Percentiles rank a stretch among this genome's conserved stretches.
phyloP scores from a whole-genome alignment of 371 early-diverging fungal species.

The Mucor ambiguus region DNA sequence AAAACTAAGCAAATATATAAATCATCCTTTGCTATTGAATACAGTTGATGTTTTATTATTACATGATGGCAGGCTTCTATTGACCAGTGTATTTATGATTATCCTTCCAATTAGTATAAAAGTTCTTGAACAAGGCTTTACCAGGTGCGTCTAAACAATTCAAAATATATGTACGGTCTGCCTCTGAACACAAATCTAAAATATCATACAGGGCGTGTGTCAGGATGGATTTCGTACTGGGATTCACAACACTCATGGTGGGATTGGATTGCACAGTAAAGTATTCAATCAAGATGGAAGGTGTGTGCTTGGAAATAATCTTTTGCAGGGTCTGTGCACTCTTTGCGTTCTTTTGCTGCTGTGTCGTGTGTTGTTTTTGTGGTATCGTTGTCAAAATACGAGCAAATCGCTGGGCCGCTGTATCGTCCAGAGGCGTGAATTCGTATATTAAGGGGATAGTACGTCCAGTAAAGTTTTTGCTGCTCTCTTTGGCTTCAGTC shows the following conservation, averaged over 20 bases:
- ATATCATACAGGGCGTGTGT: slow-evolving; percentile 67
- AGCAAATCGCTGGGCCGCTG: slow-evolving; percentile 54
- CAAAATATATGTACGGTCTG: slow-evolving; percentile 70
- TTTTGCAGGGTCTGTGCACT: slow-evolving; percentile 27
- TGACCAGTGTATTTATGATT: slow-evolving; percentile 68
- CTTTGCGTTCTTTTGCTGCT: slow-evolving; percentile 12
- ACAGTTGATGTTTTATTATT: not conserved
- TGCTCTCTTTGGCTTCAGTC: not conserved
- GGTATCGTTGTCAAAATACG: slow-evolving; percentile 57
- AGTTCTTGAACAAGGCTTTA: slow-evolving; percentile 56
- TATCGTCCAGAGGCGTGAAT: slow-evolving; percentile 52
- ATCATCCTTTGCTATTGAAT: no score
- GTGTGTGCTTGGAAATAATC: slow-evolving; percentile 72
- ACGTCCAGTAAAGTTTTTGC: slow-evolving; percentile 10
- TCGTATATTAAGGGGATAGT: slow-evolving; percentile 20
- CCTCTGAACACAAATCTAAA: slow-evolving; percentile 69
- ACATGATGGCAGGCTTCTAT: slow-evolving; percentile 22
- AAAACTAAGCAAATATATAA: no score
- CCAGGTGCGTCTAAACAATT: slow-evolving; percentile 62
- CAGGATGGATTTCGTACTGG: slow-evolving; percentile 56
- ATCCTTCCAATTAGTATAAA: slow-evolving; percentile 60
- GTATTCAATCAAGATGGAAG: slow-evolving; percentile 67
- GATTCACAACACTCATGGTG: slow-evolving; percentile 53
- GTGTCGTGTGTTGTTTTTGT: slow-evolving; percentile 18
- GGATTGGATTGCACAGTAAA: slow-evolving; percentile 66